These are phyloP conservation scores for Solanum tacnaense DNA, from an alignment of 257 asterid species.

Conservation along the genomic window DNA sequence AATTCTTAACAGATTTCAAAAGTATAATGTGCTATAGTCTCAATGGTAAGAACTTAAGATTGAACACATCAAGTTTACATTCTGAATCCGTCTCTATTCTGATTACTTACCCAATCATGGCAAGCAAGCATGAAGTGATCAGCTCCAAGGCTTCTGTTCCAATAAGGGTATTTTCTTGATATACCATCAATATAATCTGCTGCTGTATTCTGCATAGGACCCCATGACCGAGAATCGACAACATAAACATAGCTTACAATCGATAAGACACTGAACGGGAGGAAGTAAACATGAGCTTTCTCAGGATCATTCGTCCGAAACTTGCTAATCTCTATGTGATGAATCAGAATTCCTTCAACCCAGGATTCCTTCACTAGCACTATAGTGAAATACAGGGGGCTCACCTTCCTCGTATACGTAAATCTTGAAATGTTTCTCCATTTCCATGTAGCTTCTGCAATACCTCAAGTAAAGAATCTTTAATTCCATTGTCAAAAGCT, in stretches of 20 bases:
- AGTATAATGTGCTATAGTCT: background rate
- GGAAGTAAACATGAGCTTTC: constrained; percentile 27
- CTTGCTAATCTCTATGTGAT: constrained; percentile 41
- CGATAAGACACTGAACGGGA: constrained; percentile 38
- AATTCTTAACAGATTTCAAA: background rate
- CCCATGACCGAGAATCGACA: constrained; percentile 28
- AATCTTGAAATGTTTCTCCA: constrained; percentile 44
- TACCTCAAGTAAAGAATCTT: background rate
- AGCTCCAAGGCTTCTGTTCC: constrained; percentile 40
- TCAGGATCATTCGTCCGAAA: constrained; percentile 36
- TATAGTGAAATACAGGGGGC: constrained; percentile 49
- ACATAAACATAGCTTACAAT: constrained; percentile 26
- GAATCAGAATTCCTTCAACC: constrained; percentile 52
- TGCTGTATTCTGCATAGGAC: constrained; percentile 35
- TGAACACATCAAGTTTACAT: background rate
- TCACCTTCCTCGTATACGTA: constrained; percentile 55
- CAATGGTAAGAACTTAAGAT: background rate
- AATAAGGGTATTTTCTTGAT: constrained; percentile 34
- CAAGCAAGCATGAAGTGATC: constrained; percentile 19
- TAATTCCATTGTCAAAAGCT: background rate
- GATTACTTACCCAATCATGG: constrained; percentile 43
- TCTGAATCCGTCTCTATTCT: background rate
- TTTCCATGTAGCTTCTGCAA: constrained; percentile 54
- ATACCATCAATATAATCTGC: constrained; percentile 30
- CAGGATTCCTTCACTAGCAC: constrained; percentile 32